Percentiles rank a stretch among this genome's conserved stretches.
These are phyloP conservation scores for Cladosporium sp. DNA, from an alignment of 2,329 filamentous ascomycete species.

Conservation along the genomic window DNA sequence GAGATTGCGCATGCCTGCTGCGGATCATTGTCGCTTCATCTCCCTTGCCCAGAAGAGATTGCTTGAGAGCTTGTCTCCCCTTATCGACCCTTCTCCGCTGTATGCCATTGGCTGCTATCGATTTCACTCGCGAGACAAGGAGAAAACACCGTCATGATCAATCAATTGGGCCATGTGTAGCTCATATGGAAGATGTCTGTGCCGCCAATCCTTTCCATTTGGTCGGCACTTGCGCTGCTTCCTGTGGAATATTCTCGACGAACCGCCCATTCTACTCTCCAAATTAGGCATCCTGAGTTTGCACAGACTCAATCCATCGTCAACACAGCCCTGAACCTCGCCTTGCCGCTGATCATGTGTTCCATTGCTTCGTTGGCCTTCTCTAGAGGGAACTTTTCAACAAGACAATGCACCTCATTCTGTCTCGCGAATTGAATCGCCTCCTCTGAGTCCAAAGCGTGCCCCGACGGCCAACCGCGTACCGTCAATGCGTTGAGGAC, in stretches of 20 bases:
- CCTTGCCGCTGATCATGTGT: conserved; percentile 52
- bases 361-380: conserved; percentile 53
- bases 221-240: background rate
- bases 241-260: background rate
- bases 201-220: background rate
- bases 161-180: background rate
- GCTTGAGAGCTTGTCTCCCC: background rate
- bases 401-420: conserved; percentile 53
- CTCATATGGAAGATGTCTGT: background rate
- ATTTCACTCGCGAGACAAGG: background rate
- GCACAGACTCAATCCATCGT: conserved; percentile 44
- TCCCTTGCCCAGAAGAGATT: background rate
- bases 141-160: background rate
- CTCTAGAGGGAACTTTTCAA: conserved; percentile 55
- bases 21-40: background rate
- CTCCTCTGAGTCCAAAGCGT: conserved; percentile 55
- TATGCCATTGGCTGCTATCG: background rate
- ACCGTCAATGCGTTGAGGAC: conserved; percentile 51
- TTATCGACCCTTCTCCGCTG: background rate
- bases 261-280: background rate
- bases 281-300: background rate
- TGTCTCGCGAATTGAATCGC: conserved; percentile 52
- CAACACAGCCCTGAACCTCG: conserved; percentile 54
- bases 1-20: conserved; percentile 6
- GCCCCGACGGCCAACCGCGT: conserved; percentile 55